Conservation (phyloP, 139 green algal species). For the Chlorella vulgaris region DNA sequence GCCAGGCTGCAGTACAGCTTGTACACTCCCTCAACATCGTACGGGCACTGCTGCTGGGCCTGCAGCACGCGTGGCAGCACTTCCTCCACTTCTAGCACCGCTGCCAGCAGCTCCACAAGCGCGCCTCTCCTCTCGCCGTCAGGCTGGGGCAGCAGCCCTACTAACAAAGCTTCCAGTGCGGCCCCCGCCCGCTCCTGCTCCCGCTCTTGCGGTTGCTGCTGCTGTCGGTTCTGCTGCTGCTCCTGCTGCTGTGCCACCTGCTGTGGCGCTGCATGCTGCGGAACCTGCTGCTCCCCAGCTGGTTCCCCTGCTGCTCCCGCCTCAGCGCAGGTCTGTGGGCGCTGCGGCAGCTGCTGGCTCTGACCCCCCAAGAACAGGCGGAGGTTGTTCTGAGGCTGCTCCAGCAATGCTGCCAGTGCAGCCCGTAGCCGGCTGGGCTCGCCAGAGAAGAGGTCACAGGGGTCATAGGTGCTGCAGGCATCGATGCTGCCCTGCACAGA, state of each 20-base stretch:
- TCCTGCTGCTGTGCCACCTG: background rate
- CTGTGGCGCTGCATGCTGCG: background rate
- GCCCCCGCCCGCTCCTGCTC: background rate
- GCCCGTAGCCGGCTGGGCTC: slow-evolving; percentile 38
- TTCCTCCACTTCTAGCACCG: slow-evolving; percentile 1
- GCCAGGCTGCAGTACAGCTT: slow-evolving; percentile 42
- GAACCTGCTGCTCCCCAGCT: background rate
- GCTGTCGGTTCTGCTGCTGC: no score
- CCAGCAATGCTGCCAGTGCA: slow-evolving; percentile 51
- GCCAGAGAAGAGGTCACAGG: slow-evolving; percentile 80
- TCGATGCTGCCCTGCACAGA: slow-evolving; percentile 43
- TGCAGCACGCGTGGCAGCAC: slow-evolving; percentile 56
- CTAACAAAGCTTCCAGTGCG: background rate
- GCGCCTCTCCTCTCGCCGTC: background rate
- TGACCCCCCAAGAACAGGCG: slow-evolving; percentile 69
- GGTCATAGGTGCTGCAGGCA: slow-evolving; percentile 67
- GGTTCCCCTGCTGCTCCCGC: background rate
- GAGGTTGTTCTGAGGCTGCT: slow-evolving; percentile 80
- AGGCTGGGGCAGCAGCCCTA: slow-evolving; percentile 38
- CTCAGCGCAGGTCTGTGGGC: background rate
- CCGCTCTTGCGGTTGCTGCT: background rate
- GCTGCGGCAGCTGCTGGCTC: slow-evolving; percentile 1
- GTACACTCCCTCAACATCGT: slow-evolving; percentile 64
- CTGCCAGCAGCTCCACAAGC: slow-evolving; percentile 17
- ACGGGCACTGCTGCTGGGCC: slow-evolving; percentile 62